Percentiles rank a stretch among this genome's conserved stretches.
These are phyloP conservation scores for Actinomucor elegans DNA, from an alignment of 371 early-diverging fungal species.

Conservation along the genomic window DNA sequence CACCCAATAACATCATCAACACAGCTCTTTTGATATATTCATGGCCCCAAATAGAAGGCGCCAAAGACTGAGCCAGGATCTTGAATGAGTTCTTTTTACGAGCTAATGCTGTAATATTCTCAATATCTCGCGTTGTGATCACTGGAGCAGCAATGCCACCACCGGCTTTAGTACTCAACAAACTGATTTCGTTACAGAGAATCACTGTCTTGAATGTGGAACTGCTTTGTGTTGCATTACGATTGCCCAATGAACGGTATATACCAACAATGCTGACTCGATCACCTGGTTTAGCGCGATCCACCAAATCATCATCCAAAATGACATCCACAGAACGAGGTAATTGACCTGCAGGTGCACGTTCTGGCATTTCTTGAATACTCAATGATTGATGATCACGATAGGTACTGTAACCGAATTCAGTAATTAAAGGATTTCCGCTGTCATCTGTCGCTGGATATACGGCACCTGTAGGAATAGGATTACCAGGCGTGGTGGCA, in stretches of 20 bases:
- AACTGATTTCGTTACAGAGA: slow-evolving; percentile 87
- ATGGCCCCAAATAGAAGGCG: slow-evolving; percentile 98
- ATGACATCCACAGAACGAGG: slow-evolving; percentile 98
- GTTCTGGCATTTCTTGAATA: slow-evolving; percentile 99
- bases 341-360: slow-evolving; percentile 97
- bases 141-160: slow-evolving; percentile 57
- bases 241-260: slow-evolving; percentile 87
- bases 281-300: slow-evolving; percentile 98
- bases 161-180: slow-evolving; percentile 78
- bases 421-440: slow-evolving; percentile 89
- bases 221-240: slow-evolving; percentile 73
- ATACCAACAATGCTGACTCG: slow-evolving; percentile 96
- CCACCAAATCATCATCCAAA: slow-evolving; percentile 97
- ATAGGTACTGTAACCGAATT: slow-evolving; percentile 95
- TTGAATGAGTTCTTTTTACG: slow-evolving; percentile 77
- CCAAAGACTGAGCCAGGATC: slow-evolving; percentile 84
- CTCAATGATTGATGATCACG: slow-evolving; percentile 95
- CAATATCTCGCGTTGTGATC: slow-evolving; percentile 81
- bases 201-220: slow-evolving; percentile 91
- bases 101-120: slow-evolving; percentile 79
- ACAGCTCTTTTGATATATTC: slow-evolving; percentile 97
- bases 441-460: slow-evolving; percentile 93
- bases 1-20: slow-evolving; percentile 92
- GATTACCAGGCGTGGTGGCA: slow-evolving; percentile 55
- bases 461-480: slow-evolving; percentile 69